Conservation (phyloP, 1,284 basidiomycete genomes). For the Boletellus deceptivus region DNA sequence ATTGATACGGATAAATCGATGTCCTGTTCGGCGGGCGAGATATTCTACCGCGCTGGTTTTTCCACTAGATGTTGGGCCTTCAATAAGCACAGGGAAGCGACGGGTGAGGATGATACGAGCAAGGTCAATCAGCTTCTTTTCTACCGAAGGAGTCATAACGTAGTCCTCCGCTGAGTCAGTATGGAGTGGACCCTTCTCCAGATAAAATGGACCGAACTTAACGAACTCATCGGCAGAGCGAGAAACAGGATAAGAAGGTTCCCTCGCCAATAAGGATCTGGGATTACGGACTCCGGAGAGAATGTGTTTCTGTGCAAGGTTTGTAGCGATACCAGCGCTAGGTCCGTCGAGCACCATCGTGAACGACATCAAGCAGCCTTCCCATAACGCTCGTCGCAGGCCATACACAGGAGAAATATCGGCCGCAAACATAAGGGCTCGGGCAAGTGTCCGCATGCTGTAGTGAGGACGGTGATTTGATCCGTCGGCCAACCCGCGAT, state of each 20-base stretch:
- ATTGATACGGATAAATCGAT: conserved; percentile 97
- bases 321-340: conserved; percentile 70
- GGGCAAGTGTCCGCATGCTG: conserved; percentile 94
- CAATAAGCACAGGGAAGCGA: conserved; percentile 93
- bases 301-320: conserved; percentile 77
- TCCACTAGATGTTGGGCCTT: conserved; percentile 96
- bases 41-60: conserved; percentile 98
- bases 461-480: conserved; percentile 95
- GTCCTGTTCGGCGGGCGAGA: conserved; percentile 90
- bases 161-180: conserved; percentile 75
- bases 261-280: conserved; percentile 68
- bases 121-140: conserved; percentile 89
- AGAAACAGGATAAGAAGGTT: conserved; percentile 58
- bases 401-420: conserved; percentile 81
- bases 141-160: conserved; percentile 96
- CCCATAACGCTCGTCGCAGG: conserved; percentile 87
- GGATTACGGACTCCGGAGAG: conserved; percentile 82
- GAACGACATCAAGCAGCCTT: conserved; percentile 97
- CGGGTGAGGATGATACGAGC: conserved; percentile 89
- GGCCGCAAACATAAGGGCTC: conserved; percentile 89
- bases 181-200: conserved; percentile 73
- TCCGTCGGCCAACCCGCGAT: conserved; percentile 90
- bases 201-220: conserved; percentile 91
- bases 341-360: conserved; percentile 87
- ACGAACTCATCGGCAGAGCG: conserved; percentile 59